phyloP scores from a whole-genome alignment of 176 grass and related monocot species.

The Luzula sylvatica region DNA sequence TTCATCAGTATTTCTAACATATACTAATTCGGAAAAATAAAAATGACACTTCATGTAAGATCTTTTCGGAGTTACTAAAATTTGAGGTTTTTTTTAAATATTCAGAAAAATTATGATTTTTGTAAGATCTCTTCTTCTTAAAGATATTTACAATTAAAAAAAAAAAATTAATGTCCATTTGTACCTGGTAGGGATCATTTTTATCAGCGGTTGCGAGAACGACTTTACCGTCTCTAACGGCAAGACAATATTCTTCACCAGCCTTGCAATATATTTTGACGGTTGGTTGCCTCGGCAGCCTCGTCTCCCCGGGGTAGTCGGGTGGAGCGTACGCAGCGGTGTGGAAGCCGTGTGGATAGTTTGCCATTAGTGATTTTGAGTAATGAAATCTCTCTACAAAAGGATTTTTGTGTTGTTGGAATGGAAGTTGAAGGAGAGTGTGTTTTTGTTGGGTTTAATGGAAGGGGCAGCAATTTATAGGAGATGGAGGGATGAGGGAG shows the following conservation, averaged over 20 bases:
- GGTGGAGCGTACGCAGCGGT: constrained; percentile 11
- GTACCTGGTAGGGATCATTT: constrained; percentile 17
- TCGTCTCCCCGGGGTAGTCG: constrained; percentile 11
- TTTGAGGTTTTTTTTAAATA: no score
- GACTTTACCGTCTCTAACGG: constrained; percentile 2
- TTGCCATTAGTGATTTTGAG: neutral
- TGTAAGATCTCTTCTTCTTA: no score
- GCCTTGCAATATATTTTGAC: constrained; percentile 26
- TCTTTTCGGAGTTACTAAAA: no score
- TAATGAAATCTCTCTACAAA: neutral
- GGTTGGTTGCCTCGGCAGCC: constrained; percentile 19
- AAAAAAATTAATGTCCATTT: neutral
- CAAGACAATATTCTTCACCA: neutral
- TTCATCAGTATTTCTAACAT: no score
- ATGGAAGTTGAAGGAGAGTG: neutral
- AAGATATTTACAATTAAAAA: no score
- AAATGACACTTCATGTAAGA: no score
- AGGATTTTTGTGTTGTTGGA: neutral
- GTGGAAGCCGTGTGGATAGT: constrained; percentile 9
- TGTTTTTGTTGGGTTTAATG: neutral
- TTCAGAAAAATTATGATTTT: no score
- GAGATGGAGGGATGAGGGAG: neutral
- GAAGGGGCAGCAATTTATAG: neutral
- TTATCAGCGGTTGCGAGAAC: constrained; percentile 9
- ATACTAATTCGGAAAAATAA: no score